Base-by-base conservation (phyloP, 768 basidiomycete species). In the Lentinula boryana region DNA sequence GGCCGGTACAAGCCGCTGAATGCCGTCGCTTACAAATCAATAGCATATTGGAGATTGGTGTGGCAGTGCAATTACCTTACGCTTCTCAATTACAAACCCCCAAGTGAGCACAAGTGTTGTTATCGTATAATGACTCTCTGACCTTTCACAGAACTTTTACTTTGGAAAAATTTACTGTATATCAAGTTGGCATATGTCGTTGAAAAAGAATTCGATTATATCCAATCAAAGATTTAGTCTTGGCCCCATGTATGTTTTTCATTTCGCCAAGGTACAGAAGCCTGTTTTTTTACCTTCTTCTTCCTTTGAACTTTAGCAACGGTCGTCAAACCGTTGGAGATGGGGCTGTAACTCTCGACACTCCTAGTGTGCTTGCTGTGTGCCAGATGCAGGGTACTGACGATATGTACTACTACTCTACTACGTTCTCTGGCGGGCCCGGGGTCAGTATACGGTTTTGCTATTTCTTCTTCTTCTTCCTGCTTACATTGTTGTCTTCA, bases 251-350 rank as follows among this genome's bases (percentile, higher is more conserved):
- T 94, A 82, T 57, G 86, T 77, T 56, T 43, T 41, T 56, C n/a
- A 27, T 41, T 63, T 43, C 57, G 51, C 46, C 48, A 41, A 48
- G n/a, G 46, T 48, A 56, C 38, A 13, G 8, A 23, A 16, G 33
- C 36, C 21, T 43, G 2, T 8, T 38, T 44, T 40, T 51, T 32
- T 10, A 16, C 52, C 48, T 27, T 21, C 12, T 8, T 49, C 31
- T 8, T 62, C n/a, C 68, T 72, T 50, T 56, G 51, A 35, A 59
- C 38, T 67, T 41, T 72, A 94, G 92, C 92, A 93, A 93, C 91
- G 92, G 90, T 77, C 85, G 90, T 90, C 88, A 86, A 79, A 82
- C 88, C 91, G 92, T 93, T 94, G 92, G 91, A 78, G 92, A 94
- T 93, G 92, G 92, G 92, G 92, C 92, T 85, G 80, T 79, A 74